Evolutionary conservation across 306 rosid species (phyloP).

Genomic region (Prosopis cineraria): DNA sequence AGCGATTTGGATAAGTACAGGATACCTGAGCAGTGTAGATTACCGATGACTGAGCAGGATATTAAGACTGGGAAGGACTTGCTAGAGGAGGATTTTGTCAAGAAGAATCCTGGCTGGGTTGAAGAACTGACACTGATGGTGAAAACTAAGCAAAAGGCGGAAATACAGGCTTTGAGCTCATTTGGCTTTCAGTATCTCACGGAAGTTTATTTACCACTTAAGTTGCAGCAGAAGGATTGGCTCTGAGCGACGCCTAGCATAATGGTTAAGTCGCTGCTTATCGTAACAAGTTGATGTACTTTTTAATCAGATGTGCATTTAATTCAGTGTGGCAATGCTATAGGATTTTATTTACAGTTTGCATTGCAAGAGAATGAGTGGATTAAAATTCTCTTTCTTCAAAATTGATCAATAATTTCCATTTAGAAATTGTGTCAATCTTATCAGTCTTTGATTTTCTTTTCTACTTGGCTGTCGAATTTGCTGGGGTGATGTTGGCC

Average conservation of each 20-base stretch:
- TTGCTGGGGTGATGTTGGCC: no score
- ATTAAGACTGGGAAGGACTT: conserved; percentile 93
- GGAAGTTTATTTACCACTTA: conserved; percentile 85
- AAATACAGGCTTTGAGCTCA: conserved; percentile 90
- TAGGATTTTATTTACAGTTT: not conserved
- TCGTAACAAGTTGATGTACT: not conserved
- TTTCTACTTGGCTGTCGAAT: not conserved
- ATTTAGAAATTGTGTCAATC: conserved; percentile 7
- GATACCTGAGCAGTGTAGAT: conserved; percentile 89
- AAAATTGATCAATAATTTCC: not conserved
- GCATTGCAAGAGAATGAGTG: not conserved
- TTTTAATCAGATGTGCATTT: not conserved
- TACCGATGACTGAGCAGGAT: conserved; percentile 97
- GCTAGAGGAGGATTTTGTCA: conserved; percentile 93
- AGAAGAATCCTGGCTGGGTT: conserved; percentile 97
- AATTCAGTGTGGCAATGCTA: not conserved
- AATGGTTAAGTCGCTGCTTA: conserved; percentile 6
- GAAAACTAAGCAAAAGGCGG: conserved; percentile 96
- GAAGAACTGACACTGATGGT: conserved; percentile 91
- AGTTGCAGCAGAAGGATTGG: conserved; percentile 93
- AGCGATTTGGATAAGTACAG: conserved; percentile 92
- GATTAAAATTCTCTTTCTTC: conserved; percentile 3
- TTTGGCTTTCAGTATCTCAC: conserved; percentile 91
- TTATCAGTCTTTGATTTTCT: not conserved
- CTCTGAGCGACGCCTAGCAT: conserved; percentile 36